Evolutionary conservation across 2,329 filamentous ascomycete genomes (phyloP), one percentile per base, ranked within the genome.

Genomic region (Chrysosporium queenslandicum): DNA sequence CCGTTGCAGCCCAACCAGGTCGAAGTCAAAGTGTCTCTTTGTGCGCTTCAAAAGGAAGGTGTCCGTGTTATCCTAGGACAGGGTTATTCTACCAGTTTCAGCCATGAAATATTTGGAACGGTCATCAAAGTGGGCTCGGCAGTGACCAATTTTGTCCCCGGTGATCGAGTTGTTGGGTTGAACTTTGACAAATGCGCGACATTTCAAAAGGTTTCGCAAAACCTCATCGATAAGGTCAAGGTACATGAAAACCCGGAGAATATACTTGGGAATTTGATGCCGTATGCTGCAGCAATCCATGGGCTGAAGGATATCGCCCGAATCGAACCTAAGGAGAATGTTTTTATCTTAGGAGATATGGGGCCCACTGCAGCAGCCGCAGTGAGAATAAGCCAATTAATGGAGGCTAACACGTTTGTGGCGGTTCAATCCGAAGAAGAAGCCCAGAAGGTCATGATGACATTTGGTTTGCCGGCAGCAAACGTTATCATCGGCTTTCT

Each of bases 21-120:
- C n/a, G n/a, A n/a, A n/a, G n/a, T n/a, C n/a, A n/a, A n/a, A n/a
- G 11, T 30, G 29, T 5, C 29, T 11, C 56, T 57, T 4, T 54
- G 52, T 12, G 58, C 58, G n/a, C 45, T 62, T 8, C 62, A 59
- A 53, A 62, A 59, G 43, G 55, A 55, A 32, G 60, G 60, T 47
- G 52, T 56, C 14, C 4, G 4, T 11, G 43, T 34, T 14, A 46
- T 46, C 43, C 43, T 34, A 14, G 43, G 41, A 18, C 56, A 32
- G 36, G 55, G 52, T 48, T 49, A 20, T 47, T 55, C 30, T 52
- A 53, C n/a, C 49, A 36, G 29, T 25, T 52, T 58, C 42, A 53
- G 54, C 16, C 25, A 36, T 34, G 56, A 55, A 25, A 49, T 49
- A 39, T 53, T 43, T 29, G 54, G 52, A 16, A 50, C 27, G 36